A percentile compares a stretch with the other conserved stretches of the same genome.
These are phyloP conservation scores for Datura wrightii DNA, from an alignment of 257 asterid genomes.

Conservation along the genomic window DNA sequence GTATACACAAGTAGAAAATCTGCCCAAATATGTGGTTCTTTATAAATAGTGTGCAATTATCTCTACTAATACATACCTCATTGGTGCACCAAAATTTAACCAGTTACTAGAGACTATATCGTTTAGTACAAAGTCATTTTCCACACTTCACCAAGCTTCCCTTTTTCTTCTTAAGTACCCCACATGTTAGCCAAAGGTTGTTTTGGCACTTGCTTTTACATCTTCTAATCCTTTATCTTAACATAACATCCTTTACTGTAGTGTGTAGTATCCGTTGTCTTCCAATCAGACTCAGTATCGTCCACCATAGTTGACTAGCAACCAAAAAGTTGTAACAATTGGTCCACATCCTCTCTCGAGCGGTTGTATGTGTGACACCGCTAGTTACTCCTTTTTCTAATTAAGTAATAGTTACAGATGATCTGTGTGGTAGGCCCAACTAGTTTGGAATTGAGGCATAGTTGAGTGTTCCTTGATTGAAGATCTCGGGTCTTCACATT, in stretches of 20 bases:
- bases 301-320: background rate
- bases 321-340: conserved; percentile 15
- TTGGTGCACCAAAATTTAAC: background rate
- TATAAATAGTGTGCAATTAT: background rate
- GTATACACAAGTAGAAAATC: background rate
- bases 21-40: background rate
- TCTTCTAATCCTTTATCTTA: conserved; percentile 2
- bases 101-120: background rate
- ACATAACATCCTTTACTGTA: background rate
- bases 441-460: background rate
- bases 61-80: background rate
- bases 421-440: background rate
- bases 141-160: background rate
- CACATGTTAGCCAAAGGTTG: background rate
- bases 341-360: background rate
- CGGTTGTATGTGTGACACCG: background rate
- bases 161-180: background rate
- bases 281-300: background rate
- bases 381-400: background rate
- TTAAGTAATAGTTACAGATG: background rate
- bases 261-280: background rate
- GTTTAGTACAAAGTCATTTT: background rate
- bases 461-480: conserved; percentile 12
- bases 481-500: background rate
- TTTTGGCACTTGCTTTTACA: background rate